These are phyloP conservation scores for Sequoiadendron giganteum DNA, from an alignment of 75 land plant genomes.

Conservation along the genomic window DNA sequence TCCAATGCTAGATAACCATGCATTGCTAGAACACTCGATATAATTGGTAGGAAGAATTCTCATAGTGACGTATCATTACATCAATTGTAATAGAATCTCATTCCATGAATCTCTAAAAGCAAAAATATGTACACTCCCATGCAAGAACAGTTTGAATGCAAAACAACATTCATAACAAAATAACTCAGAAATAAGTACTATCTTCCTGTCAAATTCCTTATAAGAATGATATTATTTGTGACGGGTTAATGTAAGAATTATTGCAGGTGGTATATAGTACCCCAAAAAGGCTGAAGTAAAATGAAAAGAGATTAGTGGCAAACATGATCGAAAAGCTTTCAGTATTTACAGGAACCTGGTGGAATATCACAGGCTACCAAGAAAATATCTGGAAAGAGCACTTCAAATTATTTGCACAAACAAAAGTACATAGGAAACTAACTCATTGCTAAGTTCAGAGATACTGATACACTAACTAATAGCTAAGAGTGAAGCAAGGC, in stretches of 20 bases:
- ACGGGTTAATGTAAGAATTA: background rate
- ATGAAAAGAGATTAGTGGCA: background rate
- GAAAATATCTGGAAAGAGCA: background rate
- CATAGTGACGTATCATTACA: background rate
- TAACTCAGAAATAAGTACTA: background rate
- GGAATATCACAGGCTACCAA: background rate
- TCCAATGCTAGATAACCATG: background rate
- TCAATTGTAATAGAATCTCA: background rate
- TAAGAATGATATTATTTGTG: background rate
- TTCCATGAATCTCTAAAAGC: background rate
- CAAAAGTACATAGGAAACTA: too few species aligned
- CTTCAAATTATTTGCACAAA: background rate
- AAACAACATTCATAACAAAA: background rate
- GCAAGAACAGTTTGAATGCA: background rate
- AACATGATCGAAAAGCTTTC: background rate
- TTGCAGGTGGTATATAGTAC: background rate
- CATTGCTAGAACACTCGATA: background rate
- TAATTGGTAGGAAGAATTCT: background rate
- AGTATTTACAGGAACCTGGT: background rate
- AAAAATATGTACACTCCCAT: background rate
- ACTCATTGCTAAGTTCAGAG: too few species aligned
- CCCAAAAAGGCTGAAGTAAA: background rate
- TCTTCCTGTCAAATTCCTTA: background rate
- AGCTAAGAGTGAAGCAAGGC: too few species aligned
- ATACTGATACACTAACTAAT: too few species aligned